Base-by-base conservation (phyloP, 2,329 filamentous ascomycete genomes). In the Aspergillus piperis region DNA sequence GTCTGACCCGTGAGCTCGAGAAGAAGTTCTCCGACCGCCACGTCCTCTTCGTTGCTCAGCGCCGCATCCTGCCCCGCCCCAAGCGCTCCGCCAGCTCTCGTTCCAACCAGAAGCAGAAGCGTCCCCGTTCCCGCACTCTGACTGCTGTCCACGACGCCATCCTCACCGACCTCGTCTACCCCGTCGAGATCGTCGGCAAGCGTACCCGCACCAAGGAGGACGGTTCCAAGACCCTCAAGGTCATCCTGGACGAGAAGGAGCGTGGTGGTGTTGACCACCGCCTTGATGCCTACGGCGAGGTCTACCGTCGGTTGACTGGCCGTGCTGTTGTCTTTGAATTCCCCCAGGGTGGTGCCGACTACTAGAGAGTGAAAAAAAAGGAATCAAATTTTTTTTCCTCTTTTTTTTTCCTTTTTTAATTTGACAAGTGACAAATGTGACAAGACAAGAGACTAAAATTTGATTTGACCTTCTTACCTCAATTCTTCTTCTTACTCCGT, bases 11-110 rank as follows among this genome's bases (percentile, higher is more conserved):
- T 84, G 95, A 99, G 88, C 93, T 99, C 80, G 95, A 99, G 90
- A 99, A 99, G 92, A 99, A 99, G 87, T 99, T 99, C 92, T 98
- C 95, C 70, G 95, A 99, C 88, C 95, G 95, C 84, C 95, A 99
- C 84, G 95, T 99, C 82, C 87, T 99, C 82, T 92, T 99, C 88
- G 90, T 99, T 76, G 95, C 95, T 75, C 96, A 94, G 78, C 95
- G 95, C 88, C 95, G 95, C 83, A 99, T 99, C 78, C 88, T 99
- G 66, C 94, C 95, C 81, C 92, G 93, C 82, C 95, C 95, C 82
- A 97, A 97, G 91, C 93, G 94, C 81, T 96, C 92, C 81, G 92
- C 89, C 86, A 93, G 92, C 85, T 92, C 90, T 73, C 94, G 95
- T 87, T 93, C 93, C 85, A 91, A 86, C 80, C 93, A 95, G 84